These are phyloP conservation scores for Purshia tridentata DNA, from an alignment of 306 rosid species.

Conservation along the genomic window DNA sequence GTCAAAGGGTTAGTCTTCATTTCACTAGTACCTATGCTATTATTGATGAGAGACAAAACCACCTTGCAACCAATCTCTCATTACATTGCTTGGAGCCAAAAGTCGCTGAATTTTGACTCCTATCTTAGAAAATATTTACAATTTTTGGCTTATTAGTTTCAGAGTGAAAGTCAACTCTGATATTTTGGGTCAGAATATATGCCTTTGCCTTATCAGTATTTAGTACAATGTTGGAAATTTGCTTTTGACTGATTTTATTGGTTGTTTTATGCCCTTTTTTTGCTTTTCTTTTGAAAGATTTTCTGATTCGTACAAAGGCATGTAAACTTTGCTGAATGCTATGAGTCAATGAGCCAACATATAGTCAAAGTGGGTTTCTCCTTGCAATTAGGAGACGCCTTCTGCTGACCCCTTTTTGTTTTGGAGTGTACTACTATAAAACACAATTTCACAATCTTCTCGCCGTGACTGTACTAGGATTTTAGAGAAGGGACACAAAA, in stretches of 20 bases:
- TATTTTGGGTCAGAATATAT: constrained; percentile 23
- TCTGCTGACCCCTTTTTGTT: background rate
- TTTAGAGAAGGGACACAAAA: background rate
- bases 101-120: background rate
- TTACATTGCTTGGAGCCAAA: no score
- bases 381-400: no score
- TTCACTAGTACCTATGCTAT: background rate
- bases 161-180: constrained; percentile 31
- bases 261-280: constrained; percentile 21
- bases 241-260: constrained; percentile 46
- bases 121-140: background rate
- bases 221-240: constrained; percentile 1
- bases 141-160: constrained; percentile 7
- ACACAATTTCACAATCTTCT: constrained; percentile 20
- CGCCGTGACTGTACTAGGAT: constrained; percentile 27
- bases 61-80: no score
- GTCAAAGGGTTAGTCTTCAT: constrained; percentile 82
- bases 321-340: background rate
- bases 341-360: no score
- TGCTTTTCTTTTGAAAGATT: constrained; percentile 21
- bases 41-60: no score
- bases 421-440: constrained; percentile 14
- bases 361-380: no score
- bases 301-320: background rate
- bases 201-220: no score